phyloP scores from a whole-genome alignment of 2,329 filamentous ascomycete species.

The Cryphonectria naterciae region DNA sequence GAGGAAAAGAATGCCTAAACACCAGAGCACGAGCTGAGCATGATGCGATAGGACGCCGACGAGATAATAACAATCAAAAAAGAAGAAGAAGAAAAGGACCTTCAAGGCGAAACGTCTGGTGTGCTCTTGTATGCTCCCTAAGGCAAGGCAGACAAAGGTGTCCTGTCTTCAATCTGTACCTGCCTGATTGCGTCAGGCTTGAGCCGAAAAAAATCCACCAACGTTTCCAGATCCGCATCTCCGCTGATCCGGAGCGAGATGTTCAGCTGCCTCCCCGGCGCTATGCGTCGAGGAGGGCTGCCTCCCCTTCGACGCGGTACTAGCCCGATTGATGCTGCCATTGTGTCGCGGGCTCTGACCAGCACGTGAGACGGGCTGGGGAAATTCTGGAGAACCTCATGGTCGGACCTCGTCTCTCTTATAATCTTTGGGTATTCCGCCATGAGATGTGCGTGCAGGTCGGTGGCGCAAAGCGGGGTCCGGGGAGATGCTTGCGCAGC shows the following conservation, averaged over 20 bases:
- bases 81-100: no score
- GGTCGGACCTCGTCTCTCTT: slow-evolving; percentile 53
- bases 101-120: not conserved
- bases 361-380: slow-evolving; percentile 61
- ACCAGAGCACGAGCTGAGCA: not conserved
- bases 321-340: slow-evolving; percentile 60
- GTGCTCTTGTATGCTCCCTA: not conserved
- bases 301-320: slow-evolving; percentile 50
- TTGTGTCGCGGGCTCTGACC: slow-evolving; percentile 55
- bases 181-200: slow-evolving; percentile 62
- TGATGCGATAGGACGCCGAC: not conserved
- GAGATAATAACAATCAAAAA: no score
- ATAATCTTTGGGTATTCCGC: slow-evolving; percentile 57
- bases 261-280: slow-evolving; percentile 48
- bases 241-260: slow-evolving; percentile 52
- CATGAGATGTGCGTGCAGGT: slow-evolving; percentile 57
- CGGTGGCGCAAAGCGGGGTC: slow-evolving; percentile 51
- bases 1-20: not conserved
- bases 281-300: slow-evolving; percentile 36
- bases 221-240: slow-evolving; percentile 55
- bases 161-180: slow-evolving; percentile 57
- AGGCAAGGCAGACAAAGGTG: not conserved
- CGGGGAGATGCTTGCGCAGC: slow-evolving; percentile 46
- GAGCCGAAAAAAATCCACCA: slow-evolving; percentile 62
- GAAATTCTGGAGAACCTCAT: slow-evolving; percentile 52